Base-by-base conservation (phyloP, 2,329 filamentous ascomycete genomes). In the Lecanicillium sp. region DNA sequence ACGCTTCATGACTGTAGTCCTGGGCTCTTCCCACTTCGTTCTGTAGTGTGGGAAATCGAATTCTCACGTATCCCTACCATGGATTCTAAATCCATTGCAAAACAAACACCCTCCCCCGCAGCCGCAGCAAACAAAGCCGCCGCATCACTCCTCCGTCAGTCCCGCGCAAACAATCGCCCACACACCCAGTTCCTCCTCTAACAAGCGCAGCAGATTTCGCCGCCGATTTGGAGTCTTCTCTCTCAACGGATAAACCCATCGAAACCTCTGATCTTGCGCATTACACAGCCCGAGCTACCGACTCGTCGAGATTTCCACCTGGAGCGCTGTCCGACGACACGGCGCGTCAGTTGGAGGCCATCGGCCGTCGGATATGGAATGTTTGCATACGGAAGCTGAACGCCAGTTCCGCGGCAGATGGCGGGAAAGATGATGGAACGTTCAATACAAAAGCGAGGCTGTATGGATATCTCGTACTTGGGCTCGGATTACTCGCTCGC, bases 321-420 rank as follows among this genome's bases (percentile, higher is more conserved):
- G 30, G 37, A 8, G 15, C 26, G 9, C 17, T 48, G 14, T n/a
- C 23, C 6, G 23, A 9, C 20, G 45, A 37, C 30, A 29, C 17
- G 7, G 21, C 45, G n/a, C 36, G 35, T 17, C 23, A 27, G 15
- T 30, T 48, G 5, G 45, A 48, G 15, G 37, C 27, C 4, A 21
- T 29, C 15, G 45, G 37, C 7, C 45, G 45, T 20, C 45, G 30
- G 14, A 27, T 48, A 26, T 48, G 38, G 45, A 48, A 48, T 5
- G 14, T 17, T 3, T 48, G 23, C 30, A 2, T 48, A 15, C 37
- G 37, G 9, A 41, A 41, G n/a, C 45, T 41, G 32, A 26, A 30
- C 4, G 5, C n/a, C 5, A 15, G 3, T 26, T 2, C 23, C 3
- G 14, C 14, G 2, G 5, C 4, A 12, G 19, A 30, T 2, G 5